phyloP scores from a whole-genome alignment of 129 eudicot species.

The Escallonia herrerae region DNA sequence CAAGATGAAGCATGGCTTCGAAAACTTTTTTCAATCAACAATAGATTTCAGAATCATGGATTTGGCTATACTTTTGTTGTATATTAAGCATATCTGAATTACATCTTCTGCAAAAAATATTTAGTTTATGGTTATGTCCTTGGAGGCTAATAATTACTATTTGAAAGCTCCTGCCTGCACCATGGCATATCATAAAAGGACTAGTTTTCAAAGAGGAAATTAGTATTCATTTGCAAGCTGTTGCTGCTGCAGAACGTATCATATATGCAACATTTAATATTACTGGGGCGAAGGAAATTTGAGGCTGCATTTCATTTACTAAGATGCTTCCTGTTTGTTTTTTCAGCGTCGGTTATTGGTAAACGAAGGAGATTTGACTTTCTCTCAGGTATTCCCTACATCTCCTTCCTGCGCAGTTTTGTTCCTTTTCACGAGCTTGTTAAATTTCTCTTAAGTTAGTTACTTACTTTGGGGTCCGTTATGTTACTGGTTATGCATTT shows the following conservation, averaged over 20 bases:
- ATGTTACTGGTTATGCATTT: not conserved
- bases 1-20: too few species aligned
- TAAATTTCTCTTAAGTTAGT: not conserved
- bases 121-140: not conserved
- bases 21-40: too few species aligned
- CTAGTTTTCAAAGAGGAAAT: not conserved
- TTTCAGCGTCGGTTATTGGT: constrained; percentile 59
- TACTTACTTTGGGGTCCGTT: not conserved
- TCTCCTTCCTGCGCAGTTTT: not conserved
- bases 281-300: not conserved
- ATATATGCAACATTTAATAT: not conserved
- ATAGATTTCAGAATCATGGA: too few species aligned
- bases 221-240: not conserved
- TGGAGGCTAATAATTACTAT: not conserved
- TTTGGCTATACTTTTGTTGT: too few species aligned
- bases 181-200: not conserved
- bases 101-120: too few species aligned
- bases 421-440: not conserved
- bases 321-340: constrained; percentile 7
- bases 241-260: not conserved
- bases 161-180: not conserved
- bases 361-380: constrained; percentile 57
- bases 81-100: too few species aligned
- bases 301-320: too few species aligned
- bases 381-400: constrained; percentile 51